Evolutionary conservation across 306 rosid species (phyloP).

Genomic region (Dalbergia cultrata): DNA sequence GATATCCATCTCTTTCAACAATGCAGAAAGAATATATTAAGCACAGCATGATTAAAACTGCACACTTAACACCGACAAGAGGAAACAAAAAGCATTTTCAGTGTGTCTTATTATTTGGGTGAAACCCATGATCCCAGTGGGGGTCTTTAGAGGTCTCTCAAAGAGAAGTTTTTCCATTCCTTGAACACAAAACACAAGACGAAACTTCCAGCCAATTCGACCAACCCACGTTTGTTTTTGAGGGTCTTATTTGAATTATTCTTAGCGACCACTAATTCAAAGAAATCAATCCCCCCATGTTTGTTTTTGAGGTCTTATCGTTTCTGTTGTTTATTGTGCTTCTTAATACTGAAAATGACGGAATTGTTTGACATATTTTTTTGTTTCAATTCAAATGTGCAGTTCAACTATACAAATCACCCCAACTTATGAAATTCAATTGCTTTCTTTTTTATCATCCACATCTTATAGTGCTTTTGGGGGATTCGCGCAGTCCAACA

Average conservation of each 20-base stretch:
- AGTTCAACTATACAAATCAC: neutral
- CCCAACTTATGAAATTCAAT: neutral
- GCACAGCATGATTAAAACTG: neutral
- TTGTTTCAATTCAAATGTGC: neutral
- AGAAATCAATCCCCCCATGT: neutral
- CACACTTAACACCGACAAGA: neutral
- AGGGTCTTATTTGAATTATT: neutral
- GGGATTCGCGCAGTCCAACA: neutral
- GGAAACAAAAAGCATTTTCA: neutral
- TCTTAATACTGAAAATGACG: too few relatives aligned
- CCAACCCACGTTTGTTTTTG: too few relatives aligned
- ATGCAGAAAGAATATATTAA: neutral
- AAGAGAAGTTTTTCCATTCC: too few relatives aligned
- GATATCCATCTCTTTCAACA: neutral
- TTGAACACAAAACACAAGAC: too few relatives aligned
- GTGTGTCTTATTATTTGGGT: too few relatives aligned
- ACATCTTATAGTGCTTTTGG: neutral
- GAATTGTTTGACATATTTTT: neutral
- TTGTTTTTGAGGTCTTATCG: too few relatives aligned
- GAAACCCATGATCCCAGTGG: too few relatives aligned
- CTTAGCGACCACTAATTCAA: neutral
- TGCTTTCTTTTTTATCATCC: neutral
- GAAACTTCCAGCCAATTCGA: too few relatives aligned
- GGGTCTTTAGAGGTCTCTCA: too few relatives aligned
- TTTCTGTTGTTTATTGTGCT: neutral